Evolutionary conservation across 768 basidiomycete species (phyloP), one percentile per base, ranked within the genome.

Genomic region (Russula ochroleuca): DNA sequence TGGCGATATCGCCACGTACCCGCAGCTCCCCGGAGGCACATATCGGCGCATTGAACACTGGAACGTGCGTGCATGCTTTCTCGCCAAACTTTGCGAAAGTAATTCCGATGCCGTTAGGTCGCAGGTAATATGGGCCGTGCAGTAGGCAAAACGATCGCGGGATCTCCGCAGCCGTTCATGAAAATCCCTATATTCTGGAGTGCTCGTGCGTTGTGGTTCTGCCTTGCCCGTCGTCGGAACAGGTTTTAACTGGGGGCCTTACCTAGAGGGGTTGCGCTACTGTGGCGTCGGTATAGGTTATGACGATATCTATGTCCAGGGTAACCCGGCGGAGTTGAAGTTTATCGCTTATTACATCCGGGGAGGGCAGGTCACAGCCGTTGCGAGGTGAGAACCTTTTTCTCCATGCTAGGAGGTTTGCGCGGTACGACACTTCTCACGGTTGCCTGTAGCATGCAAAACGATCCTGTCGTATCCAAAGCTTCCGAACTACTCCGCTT

Each of bases 111-210:
- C 14, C 10, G 40, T 59, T 45, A 88, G 85, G 87, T 94, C 62
- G 92, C 93, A 17, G 85, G 85, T 52, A 94, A 95, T 73, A 88
- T 89, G 62, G 94, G 92, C 2, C 83, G 92, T 55, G 84, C 87
- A 17, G 87, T 89, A n/a, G 94, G 88, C 0, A 83, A 84, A 72
- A 86, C 81, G 10, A 92, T 96, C 67, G 80, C 87, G 3, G 73
- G 67, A 28, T 62, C 58, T 35, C 60, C 68, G 37, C 82, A 85
- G 65, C 83, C 86, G n/a, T 93, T 88, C 74, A 79, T 79, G 52
- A 94, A 93, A 75, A 77, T 90, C 13, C 92, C 92, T 0, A 76
- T 93, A 41, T 95, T 95, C 77, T 95, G 94, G 94, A 92, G 90
- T 71, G 89, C 91, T 23, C 88, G 88, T 90, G 70, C 60, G 88